A percentile compares a stretch with the other conserved stretches of the same genome.
phyloP scores from a whole-genome alignment of 139 green algal genomes.

The Pseudopediastrum boryanum region DNA sequence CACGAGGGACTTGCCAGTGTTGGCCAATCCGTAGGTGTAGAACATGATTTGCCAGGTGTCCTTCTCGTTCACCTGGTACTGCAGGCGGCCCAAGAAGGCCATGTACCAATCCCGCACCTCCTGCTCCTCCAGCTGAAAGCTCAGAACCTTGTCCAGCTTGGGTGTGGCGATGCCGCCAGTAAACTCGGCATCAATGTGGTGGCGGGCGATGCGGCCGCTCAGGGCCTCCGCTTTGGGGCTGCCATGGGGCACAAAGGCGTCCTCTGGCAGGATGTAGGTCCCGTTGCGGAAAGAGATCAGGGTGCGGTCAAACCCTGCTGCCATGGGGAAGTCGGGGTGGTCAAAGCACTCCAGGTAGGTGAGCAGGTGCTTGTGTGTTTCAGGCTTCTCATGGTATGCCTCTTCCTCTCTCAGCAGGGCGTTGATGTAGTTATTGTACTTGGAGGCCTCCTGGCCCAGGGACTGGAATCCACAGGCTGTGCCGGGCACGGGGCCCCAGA shows the following conservation, averaged over 20 bases:
- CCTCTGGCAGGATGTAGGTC: background rate
- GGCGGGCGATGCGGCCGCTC: background rate
- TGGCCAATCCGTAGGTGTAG: too few relatives aligned
- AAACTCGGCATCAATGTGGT: background rate
- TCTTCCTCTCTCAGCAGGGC: background rate
- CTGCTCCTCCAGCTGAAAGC: background rate
- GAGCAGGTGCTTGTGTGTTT: background rate
- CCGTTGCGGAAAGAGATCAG: conserved; percentile 1
- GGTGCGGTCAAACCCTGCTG: background rate
- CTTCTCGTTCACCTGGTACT: too few relatives aligned
- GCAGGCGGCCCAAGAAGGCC: background rate
- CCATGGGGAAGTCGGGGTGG: conserved; percentile 1
- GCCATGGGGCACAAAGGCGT: too few relatives aligned
- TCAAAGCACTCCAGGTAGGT: background rate
- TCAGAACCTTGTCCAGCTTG: conserved; percentile 14
- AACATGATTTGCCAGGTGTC: too few relatives aligned
- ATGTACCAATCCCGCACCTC: background rate
- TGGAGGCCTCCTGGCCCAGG: background rate
- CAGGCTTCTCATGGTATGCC: background rate
- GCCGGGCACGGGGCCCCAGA: background rate
- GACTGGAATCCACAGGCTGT: background rate
- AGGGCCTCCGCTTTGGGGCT: too few relatives aligned
- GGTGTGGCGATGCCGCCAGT: conserved; percentile 9
- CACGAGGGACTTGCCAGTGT: too few relatives aligned
- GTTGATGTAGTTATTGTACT: conserved; percentile 5